Percentiles rank a stretch among this genome's conserved stretches.
phyloP scores from a whole-genome alignment of 1,139 yeast species.

The Yamadazyma jaroonii region DNA sequence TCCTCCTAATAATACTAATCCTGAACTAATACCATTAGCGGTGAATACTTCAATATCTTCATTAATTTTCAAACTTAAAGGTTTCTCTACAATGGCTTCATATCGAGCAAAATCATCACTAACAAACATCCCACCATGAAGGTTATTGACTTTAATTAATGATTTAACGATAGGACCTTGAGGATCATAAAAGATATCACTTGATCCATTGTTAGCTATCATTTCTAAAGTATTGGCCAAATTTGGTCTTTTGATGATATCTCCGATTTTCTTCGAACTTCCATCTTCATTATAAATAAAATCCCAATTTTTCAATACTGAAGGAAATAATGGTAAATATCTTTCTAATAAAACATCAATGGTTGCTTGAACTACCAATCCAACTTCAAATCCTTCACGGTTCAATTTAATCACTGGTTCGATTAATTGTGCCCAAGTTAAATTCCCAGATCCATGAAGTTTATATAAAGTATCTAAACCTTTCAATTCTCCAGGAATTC shows the following conservation, averaged over 20 bases:
- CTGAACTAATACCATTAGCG: slow-evolving; percentile 77
- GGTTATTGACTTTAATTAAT: slow-evolving; percentile 43
- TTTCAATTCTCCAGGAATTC: slow-evolving; percentile 84
- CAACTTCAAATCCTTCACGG: slow-evolving; percentile 62
- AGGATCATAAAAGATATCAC: slow-evolving; percentile 80
- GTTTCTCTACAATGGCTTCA: slow-evolving; percentile 50
- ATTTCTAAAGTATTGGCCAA: slow-evolving; percentile 65
- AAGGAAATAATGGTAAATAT: slow-evolving; percentile 28
- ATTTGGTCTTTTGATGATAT: slow-evolving; percentile 53
- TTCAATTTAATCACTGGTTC: slow-evolving; percentile 74
- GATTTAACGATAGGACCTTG: slow-evolving; percentile 65
- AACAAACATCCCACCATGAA: slow-evolving; percentile 61
- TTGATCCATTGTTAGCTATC: slow-evolving; percentile 73
- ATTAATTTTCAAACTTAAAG: slow-evolving; percentile 42
- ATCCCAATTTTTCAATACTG: slow-evolving; percentile 47
- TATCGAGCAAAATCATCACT: slow-evolving; percentile 65
- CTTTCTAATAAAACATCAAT: slow-evolving; percentile 21
- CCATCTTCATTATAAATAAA: slow-evolving; percentile 42
- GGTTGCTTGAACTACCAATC: slow-evolving; percentile 42
- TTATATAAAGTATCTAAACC: slow-evolving; percentile 66
- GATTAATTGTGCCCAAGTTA: slow-evolving; percentile 71
- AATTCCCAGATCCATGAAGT: slow-evolving; percentile 65
- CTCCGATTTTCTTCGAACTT: slow-evolving; percentile 50
- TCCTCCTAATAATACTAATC: slow-evolving; percentile 78
- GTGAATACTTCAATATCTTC: slow-evolving; percentile 57